These are phyloP conservation scores for Mangifera indica DNA, from an alignment of 345 rosid species.

Conservation along the genomic window DNA sequence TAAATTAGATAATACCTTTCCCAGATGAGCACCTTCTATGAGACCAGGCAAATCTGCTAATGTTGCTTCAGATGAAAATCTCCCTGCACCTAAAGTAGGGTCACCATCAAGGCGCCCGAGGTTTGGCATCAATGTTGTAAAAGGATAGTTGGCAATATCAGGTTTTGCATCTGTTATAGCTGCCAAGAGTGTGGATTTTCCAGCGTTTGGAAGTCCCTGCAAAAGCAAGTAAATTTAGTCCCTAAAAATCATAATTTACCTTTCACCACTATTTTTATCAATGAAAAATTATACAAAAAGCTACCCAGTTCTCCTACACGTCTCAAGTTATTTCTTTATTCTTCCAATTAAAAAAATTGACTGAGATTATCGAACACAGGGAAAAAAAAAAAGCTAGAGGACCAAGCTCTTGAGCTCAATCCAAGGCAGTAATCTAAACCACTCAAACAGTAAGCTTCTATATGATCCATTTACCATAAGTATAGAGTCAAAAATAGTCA, in stretches of 20 bases:
- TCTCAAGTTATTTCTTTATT: not conserved
- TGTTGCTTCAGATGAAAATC: slow-evolving; percentile 71
- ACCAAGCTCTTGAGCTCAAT: not conserved
- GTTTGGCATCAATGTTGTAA: slow-evolving; percentile 85
- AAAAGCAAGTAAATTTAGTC: slow-evolving; percentile 16
- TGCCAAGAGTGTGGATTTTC: slow-evolving; percentile 72
- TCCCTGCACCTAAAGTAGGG: slow-evolving; percentile 57
- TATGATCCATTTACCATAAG: slow-evolving; percentile 7
- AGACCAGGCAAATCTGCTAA: slow-evolving; percentile 85
- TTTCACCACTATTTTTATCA: not conserved
- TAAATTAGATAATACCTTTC: slow-evolving; percentile 47
- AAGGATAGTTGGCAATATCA: slow-evolving; percentile 82
- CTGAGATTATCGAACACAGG: not conserved
- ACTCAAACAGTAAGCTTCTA: not conserved
- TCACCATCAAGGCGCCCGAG: slow-evolving; percentile 79
- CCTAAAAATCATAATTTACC: slow-evolving; percentile 10
- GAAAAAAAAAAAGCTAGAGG: slow-evolving; percentile 1
- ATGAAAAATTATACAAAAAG: not conserved
- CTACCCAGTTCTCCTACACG: not conserved
- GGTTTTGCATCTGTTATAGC: slow-evolving; percentile 71
- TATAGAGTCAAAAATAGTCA: not conserved
- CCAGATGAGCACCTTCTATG: slow-evolving; percentile 80
- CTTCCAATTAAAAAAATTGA: not conserved
- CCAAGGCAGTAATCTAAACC: not conserved
- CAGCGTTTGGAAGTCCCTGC: slow-evolving; percentile 86